phyloP scores from a whole-genome alignment of 169 alveolate species.

The Cryptosporidium meleagridis region DNA sequence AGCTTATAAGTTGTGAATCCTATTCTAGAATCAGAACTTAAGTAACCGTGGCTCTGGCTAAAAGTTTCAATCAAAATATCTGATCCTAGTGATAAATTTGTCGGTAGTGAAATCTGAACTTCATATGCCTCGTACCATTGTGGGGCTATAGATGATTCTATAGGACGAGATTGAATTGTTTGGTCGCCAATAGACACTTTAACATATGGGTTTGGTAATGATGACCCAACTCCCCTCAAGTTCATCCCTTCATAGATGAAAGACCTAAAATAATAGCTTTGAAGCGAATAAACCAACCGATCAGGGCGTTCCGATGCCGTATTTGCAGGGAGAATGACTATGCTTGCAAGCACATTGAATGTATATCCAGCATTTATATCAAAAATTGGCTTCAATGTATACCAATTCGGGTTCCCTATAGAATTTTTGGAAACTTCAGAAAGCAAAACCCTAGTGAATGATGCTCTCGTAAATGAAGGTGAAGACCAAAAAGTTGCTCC shows the following conservation, averaged over 20 bases:
- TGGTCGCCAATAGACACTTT: slow-evolving; percentile 88
- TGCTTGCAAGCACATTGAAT: slow-evolving; percentile 77
- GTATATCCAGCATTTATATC: slow-evolving; percentile 76
- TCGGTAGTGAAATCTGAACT: slow-evolving; percentile 86
- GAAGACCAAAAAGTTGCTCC: slow-evolving; percentile 56
- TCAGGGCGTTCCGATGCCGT: slow-evolving; percentile 80
- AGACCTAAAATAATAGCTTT: slow-evolving; percentile 84
- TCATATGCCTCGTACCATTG: slow-evolving; percentile 89
- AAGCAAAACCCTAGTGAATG: slow-evolving; percentile 86
- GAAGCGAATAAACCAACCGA: slow-evolving; percentile 85
- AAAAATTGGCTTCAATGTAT: slow-evolving; percentile 77
- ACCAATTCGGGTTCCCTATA: slow-evolving; percentile 89
- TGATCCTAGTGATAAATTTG: slow-evolving; percentile 87
- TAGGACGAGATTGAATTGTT: slow-evolving; percentile 82
- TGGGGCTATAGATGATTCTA: slow-evolving; percentile 85
- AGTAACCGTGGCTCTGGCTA: slow-evolving; percentile 79
- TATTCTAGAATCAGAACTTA: slow-evolving; percentile 78
- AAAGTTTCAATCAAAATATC: slow-evolving; percentile 85
- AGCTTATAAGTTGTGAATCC: slow-evolving; percentile 81
- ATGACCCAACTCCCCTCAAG: slow-evolving; percentile 84
- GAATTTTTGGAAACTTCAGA: slow-evolving; percentile 74
- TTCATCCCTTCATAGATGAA: slow-evolving; percentile 89
- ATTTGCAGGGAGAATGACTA: slow-evolving; percentile 74
- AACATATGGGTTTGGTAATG: slow-evolving; percentile 76
- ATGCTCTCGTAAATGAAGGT: slow-evolving; percentile 76